phyloP scores from a whole-genome alignment of 2,329 filamentous ascomycete species.

The Stemphylium lycopersici region DNA sequence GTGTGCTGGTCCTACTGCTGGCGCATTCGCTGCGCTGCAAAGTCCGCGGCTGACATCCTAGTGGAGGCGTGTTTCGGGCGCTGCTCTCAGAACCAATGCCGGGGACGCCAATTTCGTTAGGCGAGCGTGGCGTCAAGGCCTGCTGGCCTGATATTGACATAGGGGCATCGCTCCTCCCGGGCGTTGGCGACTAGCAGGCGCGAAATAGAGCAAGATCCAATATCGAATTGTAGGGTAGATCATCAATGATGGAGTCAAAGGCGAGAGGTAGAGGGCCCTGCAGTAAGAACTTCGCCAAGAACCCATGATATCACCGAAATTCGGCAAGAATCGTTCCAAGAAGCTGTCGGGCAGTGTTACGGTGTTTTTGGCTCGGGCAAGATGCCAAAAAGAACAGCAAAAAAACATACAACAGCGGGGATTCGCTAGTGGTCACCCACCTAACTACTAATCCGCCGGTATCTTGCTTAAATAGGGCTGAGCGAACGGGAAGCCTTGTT shows the following conservation, averaged over 20 bases:
- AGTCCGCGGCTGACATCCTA: neutral
- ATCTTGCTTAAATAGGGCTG: too few relatives aligned
- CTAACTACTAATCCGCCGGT: too few relatives aligned
- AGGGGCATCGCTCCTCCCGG: neutral
- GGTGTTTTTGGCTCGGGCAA: too few relatives aligned
- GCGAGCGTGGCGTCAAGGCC: neutral
- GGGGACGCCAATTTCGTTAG: neutral
- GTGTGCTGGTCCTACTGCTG: neutral
- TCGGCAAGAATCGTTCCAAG: too few relatives aligned
- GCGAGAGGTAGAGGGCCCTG: neutral
- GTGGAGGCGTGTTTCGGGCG: slow-evolving; percentile 8
- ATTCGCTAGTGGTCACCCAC: too few relatives aligned
- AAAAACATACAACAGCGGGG: too few relatives aligned
- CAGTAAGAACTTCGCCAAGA: neutral
- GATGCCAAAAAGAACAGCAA: too few relatives aligned
- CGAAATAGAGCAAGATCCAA: neutral
- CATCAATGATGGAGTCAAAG: neutral
- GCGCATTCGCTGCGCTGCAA: neutral
- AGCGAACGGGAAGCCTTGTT: too few relatives aligned
- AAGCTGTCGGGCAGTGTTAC: too few relatives aligned
- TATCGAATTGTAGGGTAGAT: neutral
- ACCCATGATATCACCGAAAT: neutral
- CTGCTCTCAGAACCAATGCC: slow-evolving; percentile 2
- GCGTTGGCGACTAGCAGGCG: neutral
- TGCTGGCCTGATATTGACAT: neutral